Evolutionary conservation across 345 rosid species (phyloP).

Genomic region (Cardamine chenopodiifolia): DNA sequence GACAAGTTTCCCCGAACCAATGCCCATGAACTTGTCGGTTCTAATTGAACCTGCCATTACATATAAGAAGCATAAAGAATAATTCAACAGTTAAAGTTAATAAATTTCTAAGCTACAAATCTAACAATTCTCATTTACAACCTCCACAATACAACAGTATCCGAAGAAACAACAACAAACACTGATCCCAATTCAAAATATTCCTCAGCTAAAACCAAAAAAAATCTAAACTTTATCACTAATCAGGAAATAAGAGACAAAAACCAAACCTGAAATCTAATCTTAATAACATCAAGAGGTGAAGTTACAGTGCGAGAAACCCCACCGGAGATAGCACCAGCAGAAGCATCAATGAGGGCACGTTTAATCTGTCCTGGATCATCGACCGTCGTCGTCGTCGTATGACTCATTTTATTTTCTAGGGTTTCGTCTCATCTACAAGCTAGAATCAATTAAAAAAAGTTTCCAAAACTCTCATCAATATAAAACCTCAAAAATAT

Average conservation of each 20-base stretch:
- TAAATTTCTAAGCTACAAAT: conserved; percentile 11
- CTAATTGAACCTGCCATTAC: conserved; percentile 80
- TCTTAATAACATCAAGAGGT: conserved; percentile 97
- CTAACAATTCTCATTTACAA: conserved; percentile 1
- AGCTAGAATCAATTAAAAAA: conserved; percentile 25
- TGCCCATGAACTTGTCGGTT: conserved; percentile 86
- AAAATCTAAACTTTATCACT: conserved; percentile 17
- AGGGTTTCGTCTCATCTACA: conserved; percentile 27
- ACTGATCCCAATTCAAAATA: background rate
- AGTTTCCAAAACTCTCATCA: conserved; percentile 14
- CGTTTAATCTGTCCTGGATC: conserved; percentile 79
- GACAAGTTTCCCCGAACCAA: conserved; percentile 51
- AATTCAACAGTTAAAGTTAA: background rate
- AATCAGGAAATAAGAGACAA: conserved; percentile 1
- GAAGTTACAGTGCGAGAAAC: conserved; percentile 90
- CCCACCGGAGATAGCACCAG: conserved; percentile 85
- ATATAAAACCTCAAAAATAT: conserved; percentile 6
- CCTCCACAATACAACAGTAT: background rate
- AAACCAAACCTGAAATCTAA: conserved; percentile 77
- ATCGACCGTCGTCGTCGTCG: conserved; percentile 47
- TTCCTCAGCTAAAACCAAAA: background rate
- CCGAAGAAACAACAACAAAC: background rate
- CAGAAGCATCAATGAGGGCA: conserved; percentile 61
- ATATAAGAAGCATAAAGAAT: background rate
- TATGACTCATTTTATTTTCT: conserved; percentile 30